phyloP scores from a whole-genome alignment of 768 basidiomycete species.

The Fibroporia radiculosa region DNA sequence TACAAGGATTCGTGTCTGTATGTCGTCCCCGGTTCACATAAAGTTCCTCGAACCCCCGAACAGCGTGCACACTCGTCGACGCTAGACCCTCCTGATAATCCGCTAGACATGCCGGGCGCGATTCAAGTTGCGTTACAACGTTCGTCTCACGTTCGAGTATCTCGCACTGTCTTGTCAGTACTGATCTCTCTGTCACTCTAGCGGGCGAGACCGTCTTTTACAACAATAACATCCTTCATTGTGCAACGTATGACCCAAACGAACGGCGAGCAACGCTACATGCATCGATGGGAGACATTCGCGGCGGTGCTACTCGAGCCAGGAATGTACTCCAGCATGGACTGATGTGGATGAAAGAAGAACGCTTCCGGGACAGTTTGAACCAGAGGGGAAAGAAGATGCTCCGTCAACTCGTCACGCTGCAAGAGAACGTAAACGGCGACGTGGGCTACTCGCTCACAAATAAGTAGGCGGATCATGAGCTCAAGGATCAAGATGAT shows the following conservation, averaged over 20 bases:
- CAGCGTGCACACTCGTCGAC: conserved; percentile 52
- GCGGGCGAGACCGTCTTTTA: conserved; percentile 78
- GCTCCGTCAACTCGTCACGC: conserved; percentile 48
- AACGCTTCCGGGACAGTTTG: conserved; percentile 37
- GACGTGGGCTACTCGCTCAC: conserved; percentile 50
- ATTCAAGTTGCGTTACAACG: conserved; percentile 48
- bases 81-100: conserved; percentile 43
- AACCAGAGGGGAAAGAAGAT: conserved; percentile 41
- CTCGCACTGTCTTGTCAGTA: neutral
- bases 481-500: no score
- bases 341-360: conserved; percentile 59
- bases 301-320: conserved; percentile 55
- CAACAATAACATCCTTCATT: conserved; percentile 73
- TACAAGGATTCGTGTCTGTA: conserved; percentile 64
- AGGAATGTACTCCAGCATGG: conserved; percentile 73
- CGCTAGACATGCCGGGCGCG: conserved; percentile 64
- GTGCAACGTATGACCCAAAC: conserved; percentile 50
- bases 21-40: conserved; percentile 66
- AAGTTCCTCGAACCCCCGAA: conserved; percentile 40
- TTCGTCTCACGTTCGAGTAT: conserved; percentile 30
- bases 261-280: conserved; percentile 59
- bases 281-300: conserved; percentile 54
- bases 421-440: conserved; percentile 36
- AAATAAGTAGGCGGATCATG: conserved; percentile 8
- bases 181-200: conserved; percentile 14